Evolutionary conservation across 805 yeast species (phyloP), one percentile per base, ranked within the genome.

Genomic region (Komagataella pseudopastoris): DNA sequence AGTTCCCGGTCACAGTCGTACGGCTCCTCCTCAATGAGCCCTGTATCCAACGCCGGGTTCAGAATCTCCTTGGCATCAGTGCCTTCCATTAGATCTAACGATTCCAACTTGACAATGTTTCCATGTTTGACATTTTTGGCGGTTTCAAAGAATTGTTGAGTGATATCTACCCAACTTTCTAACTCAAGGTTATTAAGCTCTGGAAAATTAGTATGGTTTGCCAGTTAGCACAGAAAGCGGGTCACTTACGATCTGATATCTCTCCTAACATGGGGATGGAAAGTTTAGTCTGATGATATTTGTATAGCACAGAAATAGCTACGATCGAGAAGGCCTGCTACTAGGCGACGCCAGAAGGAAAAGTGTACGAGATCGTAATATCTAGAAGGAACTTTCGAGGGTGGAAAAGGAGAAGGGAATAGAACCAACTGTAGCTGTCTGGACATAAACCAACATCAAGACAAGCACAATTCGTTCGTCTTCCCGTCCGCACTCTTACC

Each of bases 61-160:
- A 80, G 72, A 12, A 83, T 75, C 63, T 90, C 98, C 54, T 88
- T 68, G 0, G 98, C 96, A 56, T 90, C 82, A 1, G 96, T 86
- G 0, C 96, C 95, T 58, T 88, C 88, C 55, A 84, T 71, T 48
- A 91, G 71, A 51, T 80, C 77, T 66, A 88, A 88, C 23, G 67
- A 66, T 0, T 78, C 74, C 7, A 77, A 72, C 57, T 80, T 80
- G 4, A 78, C 77, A 17, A 91, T 80, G 49, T 75, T 71, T 36
- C 81, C 83, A 44, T 76, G 74, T 16, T 63, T 60, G 44, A 83
- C 62, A 2, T 54, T 56, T 23, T 49, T 49, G 20, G 47, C 17
- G 14, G 43, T 22, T 39, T 50, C 39, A 30, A 47, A 52, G 24
- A 43, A 50, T n/a, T 44, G 46, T n/a, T 45, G 48, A 24, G 30